Percentiles rank a stretch among this genome's conserved stretches.
Evolutionary conservation across 2,329 filamentous ascomycete species (phyloP).

Genomic region (Eutypella sp.): DNA sequence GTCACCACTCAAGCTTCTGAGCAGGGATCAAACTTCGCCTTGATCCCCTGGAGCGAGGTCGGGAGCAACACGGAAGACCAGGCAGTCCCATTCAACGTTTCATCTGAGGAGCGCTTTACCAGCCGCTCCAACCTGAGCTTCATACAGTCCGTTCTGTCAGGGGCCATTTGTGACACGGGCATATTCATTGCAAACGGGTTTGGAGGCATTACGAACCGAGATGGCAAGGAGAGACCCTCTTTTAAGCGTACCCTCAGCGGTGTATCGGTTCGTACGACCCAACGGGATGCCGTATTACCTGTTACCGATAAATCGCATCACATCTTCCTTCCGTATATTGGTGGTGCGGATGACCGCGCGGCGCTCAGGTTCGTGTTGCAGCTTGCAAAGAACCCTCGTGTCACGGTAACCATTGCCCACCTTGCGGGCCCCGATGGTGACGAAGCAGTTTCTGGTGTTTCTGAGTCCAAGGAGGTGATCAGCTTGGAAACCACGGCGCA

Average conservation of each 20-base stretch:
- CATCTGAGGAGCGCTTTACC: conserved; percentile 54
- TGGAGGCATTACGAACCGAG: conserved; percentile 31
- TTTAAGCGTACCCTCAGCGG: conserved; percentile 48
- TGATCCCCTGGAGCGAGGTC: conserved; percentile 87
- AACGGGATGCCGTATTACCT: conserved; percentile 51
- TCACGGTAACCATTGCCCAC: conserved; percentile 72
- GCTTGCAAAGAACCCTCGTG: conserved; percentile 70
- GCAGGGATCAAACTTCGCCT: conserved; percentile 65
- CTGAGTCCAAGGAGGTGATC: conserved; percentile 18
- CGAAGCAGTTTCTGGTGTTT: conserved; percentile 20
- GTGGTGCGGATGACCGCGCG: conserved; percentile 73
- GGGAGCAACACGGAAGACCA: conserved; percentile 67
- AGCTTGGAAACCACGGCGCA: conserved; percentile 28
- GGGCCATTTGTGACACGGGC: conserved; percentile 62
- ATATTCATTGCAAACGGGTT: conserved; percentile 70
- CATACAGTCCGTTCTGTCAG: conserved; percentile 61
- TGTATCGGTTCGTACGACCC: conserved; percentile 56
- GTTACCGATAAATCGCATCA: conserved; percentile 69
- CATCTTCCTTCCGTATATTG: conserved; percentile 83
- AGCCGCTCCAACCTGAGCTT: conserved; percentile 66
- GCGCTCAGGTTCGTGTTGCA: conserved; percentile 80
- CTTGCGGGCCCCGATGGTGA: conserved; percentile 34
- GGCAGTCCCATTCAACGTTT: conserved; percentile 34
- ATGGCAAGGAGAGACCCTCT: conserved; percentile 23
- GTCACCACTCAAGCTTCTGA: conserved; percentile 66